phyloP scores from a whole-genome alignment of 2,329 filamentous ascomycete genomes.

The Sporothrix humicola region DNA sequence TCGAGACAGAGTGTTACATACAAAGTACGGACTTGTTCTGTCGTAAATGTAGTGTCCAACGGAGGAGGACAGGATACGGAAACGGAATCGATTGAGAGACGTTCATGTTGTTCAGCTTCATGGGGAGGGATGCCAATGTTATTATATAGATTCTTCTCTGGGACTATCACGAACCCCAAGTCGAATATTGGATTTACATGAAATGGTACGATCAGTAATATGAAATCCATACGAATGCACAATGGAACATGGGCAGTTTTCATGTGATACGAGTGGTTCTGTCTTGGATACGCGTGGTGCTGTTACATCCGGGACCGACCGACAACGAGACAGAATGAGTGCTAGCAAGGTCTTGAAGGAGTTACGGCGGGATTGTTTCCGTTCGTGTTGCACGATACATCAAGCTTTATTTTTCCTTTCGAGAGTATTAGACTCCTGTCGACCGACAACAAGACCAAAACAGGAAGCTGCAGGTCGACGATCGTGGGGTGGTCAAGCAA shows the following conservation, averaged over 20 bases:
- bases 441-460: not conserved
- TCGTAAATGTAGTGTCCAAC: too few species aligned
- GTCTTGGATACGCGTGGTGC: not conserved
- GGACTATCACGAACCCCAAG: too few species aligned
- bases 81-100: too few species aligned
- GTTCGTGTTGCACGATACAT: not conserved
- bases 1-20: conserved; percentile 1
- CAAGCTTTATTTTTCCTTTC: too few species aligned
- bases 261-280: not conserved
- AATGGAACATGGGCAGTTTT: too few species aligned
- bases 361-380: not conserved
- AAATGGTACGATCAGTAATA: not conserved
- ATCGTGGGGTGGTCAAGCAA: not conserved
- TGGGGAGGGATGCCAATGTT: too few species aligned
- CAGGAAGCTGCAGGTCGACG: not conserved
- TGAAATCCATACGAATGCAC: not conserved
- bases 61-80: too few species aligned
- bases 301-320: conserved; percentile 23
- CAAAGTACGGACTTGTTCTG: not conserved
- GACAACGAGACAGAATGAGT: not conserved
- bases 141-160: too few species aligned
- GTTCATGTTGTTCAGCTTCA: too few species aligned
- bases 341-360: not conserved
- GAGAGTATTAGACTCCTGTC: not conserved
- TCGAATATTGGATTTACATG: not conserved